Percentiles rank a stretch among this genome's conserved stretches.
Conservation (phyloP, 805 yeast genomes). For the Nakazawaea populi region DNA sequence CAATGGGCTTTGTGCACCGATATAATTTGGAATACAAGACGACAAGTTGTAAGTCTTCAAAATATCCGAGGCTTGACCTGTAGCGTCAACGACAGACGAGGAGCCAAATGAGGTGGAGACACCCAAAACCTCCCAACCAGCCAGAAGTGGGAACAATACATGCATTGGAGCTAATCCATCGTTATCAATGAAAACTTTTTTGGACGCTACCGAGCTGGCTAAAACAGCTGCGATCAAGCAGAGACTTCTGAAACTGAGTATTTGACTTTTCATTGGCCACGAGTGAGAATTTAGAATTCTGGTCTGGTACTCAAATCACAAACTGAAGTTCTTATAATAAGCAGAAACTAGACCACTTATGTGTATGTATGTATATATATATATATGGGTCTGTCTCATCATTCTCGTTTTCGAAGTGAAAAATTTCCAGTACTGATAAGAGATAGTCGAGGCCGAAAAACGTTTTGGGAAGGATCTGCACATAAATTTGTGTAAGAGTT, state of each 20-base stretch:
- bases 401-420: neutral
- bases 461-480: neutral
- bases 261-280: neutral
- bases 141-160: constrained; percentile 30
- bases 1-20: constrained; percentile 33
- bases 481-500: neutral
- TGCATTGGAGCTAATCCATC: constrained; percentile 34
- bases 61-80: constrained; percentile 26
- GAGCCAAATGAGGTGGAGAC: constrained; percentile 33
- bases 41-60: constrained; percentile 27
- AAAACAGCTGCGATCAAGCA: neutral
- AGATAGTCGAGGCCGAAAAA: neutral
- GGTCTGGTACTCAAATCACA: too few relatives aligned
- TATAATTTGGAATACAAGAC: constrained; percentile 22
- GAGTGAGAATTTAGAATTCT: too few relatives aligned
- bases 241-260: neutral
- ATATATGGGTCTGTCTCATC: neutral
- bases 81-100: constrained; percentile 31
- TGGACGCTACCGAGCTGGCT: constrained; percentile 13
- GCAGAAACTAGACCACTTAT: too few relatives aligned
- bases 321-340: too few relatives aligned
- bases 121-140: constrained; percentile 35
- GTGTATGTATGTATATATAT: neutral
- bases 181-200: constrained; percentile 35
- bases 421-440: neutral